Evolutionary conservation across 1,139 yeast genomes (phyloP), one percentile per base, ranked within the genome.

Genomic region (Candida sp.): DNA sequence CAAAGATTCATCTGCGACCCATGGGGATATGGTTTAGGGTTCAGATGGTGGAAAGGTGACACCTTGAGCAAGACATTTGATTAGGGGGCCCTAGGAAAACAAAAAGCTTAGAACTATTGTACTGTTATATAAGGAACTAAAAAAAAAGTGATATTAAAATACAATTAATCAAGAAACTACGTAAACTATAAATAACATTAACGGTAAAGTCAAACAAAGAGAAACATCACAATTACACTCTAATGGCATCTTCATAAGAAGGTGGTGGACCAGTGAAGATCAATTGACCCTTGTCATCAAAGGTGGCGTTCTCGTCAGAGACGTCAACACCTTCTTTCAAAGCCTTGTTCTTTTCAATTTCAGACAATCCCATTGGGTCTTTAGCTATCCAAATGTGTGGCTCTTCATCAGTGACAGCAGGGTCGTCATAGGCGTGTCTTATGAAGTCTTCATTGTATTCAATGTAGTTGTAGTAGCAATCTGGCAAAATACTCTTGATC

Each of bases 321-420:
- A 85, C 86, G 51, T 81, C 80, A 39, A 86, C 84, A 27, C 78
- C 80, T 42, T 78, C 70, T 43, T 80, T 84, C 33, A 73, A 63
- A n/a, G 90, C 82, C 59, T 82, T 79, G 44, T 74, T 75, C 62
- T 85, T 84, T 63, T 84, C 86, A 52, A 79, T 77, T 51, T 77
- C 80, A 3, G 90, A 82, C 43, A 88, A 77, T 23, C 94, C 94
- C 81, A 87, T 72, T 28, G 83, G 79, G 67, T 88, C 96, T 54
- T 70, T 76, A 41, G 88, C 84, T 56, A 86, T 73, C 96, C 96
- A 88, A 48, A 87, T 75, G 43, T 81, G 81, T 12, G 91, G 90
- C 58, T 81, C 85, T 32, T 75, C 78, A 42, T 83, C 86, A 26
- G 72, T 72, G 34, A 88, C 85, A 49, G 80, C 80, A 25, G 93